phyloP scores from a whole-genome alignment of 2,329 filamentous ascomycete species.

The Aureobasidium sp. region DNA sequence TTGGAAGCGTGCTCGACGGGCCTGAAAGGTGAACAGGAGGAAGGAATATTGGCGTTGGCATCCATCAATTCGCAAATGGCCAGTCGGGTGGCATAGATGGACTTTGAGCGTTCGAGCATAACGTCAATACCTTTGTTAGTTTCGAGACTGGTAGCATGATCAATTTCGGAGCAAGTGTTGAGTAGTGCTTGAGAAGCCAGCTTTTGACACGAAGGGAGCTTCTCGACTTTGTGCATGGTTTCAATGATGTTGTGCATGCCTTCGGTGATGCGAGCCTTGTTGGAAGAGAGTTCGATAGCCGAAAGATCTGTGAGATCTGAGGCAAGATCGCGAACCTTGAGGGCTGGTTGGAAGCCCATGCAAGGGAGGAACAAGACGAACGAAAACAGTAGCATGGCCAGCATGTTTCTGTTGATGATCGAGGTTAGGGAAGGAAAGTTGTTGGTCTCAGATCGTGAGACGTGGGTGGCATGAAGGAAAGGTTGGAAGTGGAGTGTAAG shows the following conservation, averaged over 20 bases:
- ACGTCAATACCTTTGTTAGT: conserved; percentile 32
- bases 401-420: conserved; percentile 14
- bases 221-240: conserved; percentile 49
- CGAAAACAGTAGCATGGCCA: conserved; percentile 1
- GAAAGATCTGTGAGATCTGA: not conserved
- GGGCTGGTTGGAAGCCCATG: conserved; percentile 22
- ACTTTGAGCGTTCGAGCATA: conserved; percentile 52
- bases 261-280: conserved; percentile 21
- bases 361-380: not conserved
- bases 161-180: conserved; percentile 58
- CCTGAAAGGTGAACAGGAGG: conserved; percentile 56
- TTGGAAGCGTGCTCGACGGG: conserved; percentile 41
- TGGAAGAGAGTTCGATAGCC: conserved; percentile 5
- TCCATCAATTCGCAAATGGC: conserved; percentile 69
- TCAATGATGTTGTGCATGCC: conserved; percentile 37
- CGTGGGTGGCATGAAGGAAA: not conserved
- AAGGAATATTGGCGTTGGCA: conserved; percentile 53
- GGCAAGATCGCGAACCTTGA: conserved; percentile 13
- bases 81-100: conserved; percentile 67
- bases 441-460: conserved; percentile 10
- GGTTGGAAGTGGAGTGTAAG: too few species aligned
- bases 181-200: conserved; percentile 59
- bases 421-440: not conserved
- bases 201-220: conserved; percentile 57
- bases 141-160: conserved; percentile 33